These are phyloP conservation scores for Rhodocollybia butyracea DNA, from an alignment of 768 basidiomycete genomes.

Conservation along the genomic window DNA sequence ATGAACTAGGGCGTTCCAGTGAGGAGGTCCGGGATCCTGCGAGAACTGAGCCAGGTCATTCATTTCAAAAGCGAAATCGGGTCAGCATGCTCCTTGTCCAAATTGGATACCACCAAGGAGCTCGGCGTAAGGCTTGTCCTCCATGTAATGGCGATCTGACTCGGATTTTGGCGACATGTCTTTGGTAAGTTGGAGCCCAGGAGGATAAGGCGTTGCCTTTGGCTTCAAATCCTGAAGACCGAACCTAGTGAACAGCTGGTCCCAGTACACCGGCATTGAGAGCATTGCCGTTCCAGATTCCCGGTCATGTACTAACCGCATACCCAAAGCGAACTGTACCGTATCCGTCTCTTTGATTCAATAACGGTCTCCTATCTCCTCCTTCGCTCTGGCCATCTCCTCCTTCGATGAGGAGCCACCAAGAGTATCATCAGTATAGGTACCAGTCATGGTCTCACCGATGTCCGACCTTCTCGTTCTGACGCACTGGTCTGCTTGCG, in stretches of 20 bases:
- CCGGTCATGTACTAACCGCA: conserved; percentile 3
- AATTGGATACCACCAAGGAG: too few species aligned
- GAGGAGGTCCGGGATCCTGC: too few species aligned
- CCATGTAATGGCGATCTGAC: conserved; percentile 6
- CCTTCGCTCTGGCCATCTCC: too few species aligned
- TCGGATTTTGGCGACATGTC: background rate
- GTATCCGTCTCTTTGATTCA: conserved; percentile 5
- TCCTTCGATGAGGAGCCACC: too few species aligned
- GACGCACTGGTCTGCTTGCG: conserved; percentile 10
- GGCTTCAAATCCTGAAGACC: conserved; percentile 5
- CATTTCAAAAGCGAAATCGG: too few species aligned
- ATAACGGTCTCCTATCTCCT: conserved; percentile 1
- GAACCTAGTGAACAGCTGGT: conserved; percentile 10
- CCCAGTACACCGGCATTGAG: conserved; percentile 6
- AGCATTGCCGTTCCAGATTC: background rate
- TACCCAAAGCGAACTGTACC: conserved; percentile 5
- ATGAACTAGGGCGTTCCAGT: too few species aligned
- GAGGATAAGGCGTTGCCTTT: conserved; percentile 10
- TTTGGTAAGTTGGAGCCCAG: conserved; percentile 3
- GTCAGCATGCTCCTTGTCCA: too few species aligned
- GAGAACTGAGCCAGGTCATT: too few species aligned
- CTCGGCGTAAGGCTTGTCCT: conserved; percentile 7
- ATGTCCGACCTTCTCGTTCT: background rate
- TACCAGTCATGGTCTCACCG: conserved; percentile 3
- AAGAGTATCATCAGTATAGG: too few species aligned